Base-by-base conservation (phyloP, 108 stramenopile genomes). In the Cyclotella atomus region DNA sequence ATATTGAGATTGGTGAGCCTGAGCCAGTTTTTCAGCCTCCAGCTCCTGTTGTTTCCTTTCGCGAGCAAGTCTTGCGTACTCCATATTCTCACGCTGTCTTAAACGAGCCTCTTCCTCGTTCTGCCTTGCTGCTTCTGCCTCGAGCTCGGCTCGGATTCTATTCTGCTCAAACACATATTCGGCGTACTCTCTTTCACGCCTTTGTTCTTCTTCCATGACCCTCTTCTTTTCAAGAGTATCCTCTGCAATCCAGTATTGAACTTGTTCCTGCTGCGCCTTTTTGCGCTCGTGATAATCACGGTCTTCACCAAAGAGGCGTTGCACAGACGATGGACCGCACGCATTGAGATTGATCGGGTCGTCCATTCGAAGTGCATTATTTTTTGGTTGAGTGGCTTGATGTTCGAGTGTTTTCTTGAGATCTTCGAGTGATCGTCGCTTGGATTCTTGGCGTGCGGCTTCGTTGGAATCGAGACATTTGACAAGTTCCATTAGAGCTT, bases 251-350 rank as follows among this genome's bases (percentile, higher is more conserved):
- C 81, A 82, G 12, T 24, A 43, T 55, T 73, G 65, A 29, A 82
- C 41, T 62, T 82, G 81, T 28, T 82, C 65, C 28, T 82, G 81
- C 43, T 82, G 81, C 17, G 14, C 47, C 63, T 82, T 82, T 38
- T 66, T 82, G 34, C 76, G 71, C 0, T 66, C 25, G 1, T 59
- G 21, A 45, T 60, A 27, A 21, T 20, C 28, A 64, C 27, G 54
- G 68, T 82, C 81, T 55, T 82, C 81, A 46, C 81, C 81, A 30
- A 46, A 57, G 29, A 82, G 73, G 30, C 45, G 24, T 53, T 82
- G 81, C 19, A 82, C 21, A 38, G 81, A 82, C 17, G 81, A 73
- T 3, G 81, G 76, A 17, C 81, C 81, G 47, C 76, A 77, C 10
- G 43, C 59, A 29, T 66, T 61, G 34, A 82, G 38, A 30, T 73